Evolutionary conservation across 2,329 filamentous ascomycete genomes (phyloP).

Genomic region (Colletotrichum cordylinicola): DNA sequence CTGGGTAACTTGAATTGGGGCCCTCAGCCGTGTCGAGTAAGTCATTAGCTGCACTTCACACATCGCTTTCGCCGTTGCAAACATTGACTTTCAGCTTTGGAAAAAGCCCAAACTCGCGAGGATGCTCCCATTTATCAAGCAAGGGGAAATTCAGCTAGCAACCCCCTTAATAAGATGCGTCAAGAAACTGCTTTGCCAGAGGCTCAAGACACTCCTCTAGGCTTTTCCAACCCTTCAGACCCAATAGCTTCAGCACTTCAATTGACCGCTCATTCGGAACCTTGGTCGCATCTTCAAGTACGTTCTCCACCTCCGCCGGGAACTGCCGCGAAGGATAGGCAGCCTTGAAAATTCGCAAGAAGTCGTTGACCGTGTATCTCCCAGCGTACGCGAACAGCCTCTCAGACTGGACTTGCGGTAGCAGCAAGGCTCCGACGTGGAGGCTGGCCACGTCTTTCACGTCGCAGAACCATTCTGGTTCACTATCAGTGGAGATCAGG

Average conservation of each 20-base stretch:
- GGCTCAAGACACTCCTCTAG: background rate
- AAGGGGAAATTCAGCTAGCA: background rate
- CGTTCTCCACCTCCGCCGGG: background rate
- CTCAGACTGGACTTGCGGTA: background rate
- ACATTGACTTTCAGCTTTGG: too few relatives aligned
- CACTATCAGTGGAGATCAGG: background rate
- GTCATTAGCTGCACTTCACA: too few relatives aligned
- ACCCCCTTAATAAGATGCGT: background rate
- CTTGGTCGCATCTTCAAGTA: background rate
- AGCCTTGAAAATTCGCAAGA: background rate
- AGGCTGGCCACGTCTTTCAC: background rate
- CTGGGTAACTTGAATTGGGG: too few relatives aligned
- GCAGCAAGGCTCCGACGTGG: background rate
- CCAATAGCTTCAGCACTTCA: background rate
- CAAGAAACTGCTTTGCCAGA: background rate
- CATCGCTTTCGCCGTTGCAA: too few relatives aligned
- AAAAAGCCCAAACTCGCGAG: background rate
- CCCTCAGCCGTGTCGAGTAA: too few relatives aligned
- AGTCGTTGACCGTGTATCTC: background rate
- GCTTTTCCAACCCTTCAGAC: background rate
- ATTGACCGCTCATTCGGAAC: background rate
- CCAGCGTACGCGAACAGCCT: background rate
- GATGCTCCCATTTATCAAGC: background rate
- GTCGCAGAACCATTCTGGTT: background rate
- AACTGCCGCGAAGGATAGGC: background rate